Evolutionary conservation across 352 stramenopile species (phyloP).

Genomic region (Phytophthora pinifolia): DNA sequence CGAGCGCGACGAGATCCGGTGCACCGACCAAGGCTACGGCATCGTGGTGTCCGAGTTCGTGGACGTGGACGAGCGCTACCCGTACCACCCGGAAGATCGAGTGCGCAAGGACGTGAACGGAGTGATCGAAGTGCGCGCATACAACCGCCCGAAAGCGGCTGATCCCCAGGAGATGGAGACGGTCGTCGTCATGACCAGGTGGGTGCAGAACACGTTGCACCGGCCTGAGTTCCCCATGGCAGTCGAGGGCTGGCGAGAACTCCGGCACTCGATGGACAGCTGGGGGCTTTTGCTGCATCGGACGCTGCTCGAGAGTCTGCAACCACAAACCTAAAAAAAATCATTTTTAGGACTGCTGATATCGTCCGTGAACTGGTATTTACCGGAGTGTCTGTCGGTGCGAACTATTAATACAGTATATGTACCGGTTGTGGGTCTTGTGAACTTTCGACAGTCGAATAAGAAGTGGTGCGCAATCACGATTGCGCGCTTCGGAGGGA

Average conservation of each 20-base stretch:
- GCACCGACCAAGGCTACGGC: slow-evolving; percentile 22
- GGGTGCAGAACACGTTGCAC: slow-evolving; percentile 30
- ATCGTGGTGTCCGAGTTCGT: slow-evolving; percentile 35
- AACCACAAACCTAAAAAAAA: too few relatives aligned
- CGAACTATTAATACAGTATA: too few relatives aligned
- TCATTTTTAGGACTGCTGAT: too few relatives aligned
- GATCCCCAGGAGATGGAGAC: slow-evolving; percentile 10
- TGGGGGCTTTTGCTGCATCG: slow-evolving; percentile 30
- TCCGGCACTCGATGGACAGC: slow-evolving; percentile 31
- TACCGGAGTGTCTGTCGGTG: too few relatives aligned
- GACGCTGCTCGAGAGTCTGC: slow-evolving; percentile 28
- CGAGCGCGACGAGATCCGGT: slow-evolving; percentile 19
- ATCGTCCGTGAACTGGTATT: too few relatives aligned
- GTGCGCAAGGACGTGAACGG: slow-evolving; percentile 34
- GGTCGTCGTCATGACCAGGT: slow-evolving; percentile 35
- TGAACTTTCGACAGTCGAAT: too few relatives aligned
- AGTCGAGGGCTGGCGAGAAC: slow-evolving; percentile 18
- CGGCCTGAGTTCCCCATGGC: slow-evolving; percentile 27
- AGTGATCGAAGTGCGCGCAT: slow-evolving; percentile 26
- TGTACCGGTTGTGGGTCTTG: too few relatives aligned
- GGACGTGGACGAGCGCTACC: slow-evolving; percentile 30
- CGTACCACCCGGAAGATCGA: slow-evolving; percentile 23
- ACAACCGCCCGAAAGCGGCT: slow-evolving; percentile 10
- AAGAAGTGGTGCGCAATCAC: slow-evolving; percentile 18
- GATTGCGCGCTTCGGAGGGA: slow-evolving; percentile 18